A percentile compares a stretch with the other conserved stretches of the same genome.
These are phyloP conservation scores for Diophrys sp. DNA, from an alignment of 73 alveolate genomes.

Conservation along the genomic window DNA sequence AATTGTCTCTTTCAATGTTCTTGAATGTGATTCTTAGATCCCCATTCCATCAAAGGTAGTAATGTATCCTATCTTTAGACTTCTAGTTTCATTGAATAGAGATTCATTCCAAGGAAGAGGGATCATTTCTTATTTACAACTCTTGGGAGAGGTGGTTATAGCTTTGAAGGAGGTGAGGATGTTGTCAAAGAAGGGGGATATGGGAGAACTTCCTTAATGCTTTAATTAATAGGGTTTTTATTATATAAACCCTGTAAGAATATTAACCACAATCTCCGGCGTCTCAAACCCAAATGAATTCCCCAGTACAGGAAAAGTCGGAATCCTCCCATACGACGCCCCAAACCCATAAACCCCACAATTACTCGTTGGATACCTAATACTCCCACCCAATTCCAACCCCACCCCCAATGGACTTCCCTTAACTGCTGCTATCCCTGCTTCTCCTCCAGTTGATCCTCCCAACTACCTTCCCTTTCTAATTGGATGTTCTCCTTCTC, in stretches of 20 bases:
- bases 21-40: neutral
- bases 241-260: neutral
- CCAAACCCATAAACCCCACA: slow-evolving; percentile 59
- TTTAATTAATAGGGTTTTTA: too few species aligned
- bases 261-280: neutral
- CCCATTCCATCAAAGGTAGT: neutral
- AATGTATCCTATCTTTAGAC: neutral
- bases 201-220: too few species aligned
- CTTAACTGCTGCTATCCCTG: slow-evolving; percentile 53
- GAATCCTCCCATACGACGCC: neutral
- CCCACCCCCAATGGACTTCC: slow-evolving; percentile 58
- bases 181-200: too few species aligned
- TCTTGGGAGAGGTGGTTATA: neutral
- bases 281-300: neutral
- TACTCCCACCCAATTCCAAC: slow-evolving; percentile 62
- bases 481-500: slow-evolving; percentile 10
- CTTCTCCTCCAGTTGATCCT: slow-evolving; percentile 76
- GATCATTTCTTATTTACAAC: neutral
- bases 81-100: neutral
- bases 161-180: neutral
- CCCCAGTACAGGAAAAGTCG: neutral
- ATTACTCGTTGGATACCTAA: slow-evolving; percentile 63
- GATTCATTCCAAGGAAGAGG: neutral
- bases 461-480: slow-evolving; percentile 34
- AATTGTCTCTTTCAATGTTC: neutral